Conservation (phyloP, 257 asterid genomes). For the Scutellaria minor region DNA sequence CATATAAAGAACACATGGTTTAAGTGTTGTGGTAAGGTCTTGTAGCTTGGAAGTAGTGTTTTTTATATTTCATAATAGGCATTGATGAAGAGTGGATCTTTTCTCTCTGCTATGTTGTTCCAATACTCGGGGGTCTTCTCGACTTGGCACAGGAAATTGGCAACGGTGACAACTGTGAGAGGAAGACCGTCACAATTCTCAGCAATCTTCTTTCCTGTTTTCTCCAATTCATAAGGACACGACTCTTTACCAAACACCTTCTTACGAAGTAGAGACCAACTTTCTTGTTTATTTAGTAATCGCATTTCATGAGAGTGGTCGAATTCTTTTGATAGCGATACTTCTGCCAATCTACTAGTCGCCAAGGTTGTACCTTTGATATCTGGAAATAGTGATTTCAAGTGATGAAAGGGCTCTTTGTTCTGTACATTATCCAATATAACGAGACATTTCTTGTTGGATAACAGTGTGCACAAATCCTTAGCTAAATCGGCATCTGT, state of each 20-base stretch:
- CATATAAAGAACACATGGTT: constrained; percentile 19
- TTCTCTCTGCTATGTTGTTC: background rate
- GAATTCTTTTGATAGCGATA: background rate
- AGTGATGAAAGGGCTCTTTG: no score
- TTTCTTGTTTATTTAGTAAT: constrained; percentile 10
- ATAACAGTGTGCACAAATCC: background rate
- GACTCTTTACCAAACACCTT: background rate
- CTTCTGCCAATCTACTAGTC: background rate
- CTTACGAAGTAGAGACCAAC: constrained; percentile 8
- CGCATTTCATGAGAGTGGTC: background rate
- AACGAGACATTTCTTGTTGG: background rate
- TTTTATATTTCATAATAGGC: background rate
- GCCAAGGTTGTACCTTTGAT: background rate
- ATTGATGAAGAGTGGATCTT: background rate
- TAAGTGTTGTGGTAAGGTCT: constrained; percentile 26
- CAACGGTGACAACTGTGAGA: constrained; percentile 24
- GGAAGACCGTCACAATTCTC: constrained; percentile 33
- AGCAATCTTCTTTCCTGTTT: background rate
- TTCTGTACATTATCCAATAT: constrained; percentile 13
- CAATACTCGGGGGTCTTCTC: background rate
- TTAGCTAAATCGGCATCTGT: background rate
- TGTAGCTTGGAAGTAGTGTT: constrained; percentile 30
- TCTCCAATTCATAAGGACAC: background rate
- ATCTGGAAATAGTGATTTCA: background rate
- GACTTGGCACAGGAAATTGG: background rate